These are phyloP conservation scores for Picochlorum sp. DNA, from an alignment of 139 green algal genomes.

Conservation along the genomic window DNA sequence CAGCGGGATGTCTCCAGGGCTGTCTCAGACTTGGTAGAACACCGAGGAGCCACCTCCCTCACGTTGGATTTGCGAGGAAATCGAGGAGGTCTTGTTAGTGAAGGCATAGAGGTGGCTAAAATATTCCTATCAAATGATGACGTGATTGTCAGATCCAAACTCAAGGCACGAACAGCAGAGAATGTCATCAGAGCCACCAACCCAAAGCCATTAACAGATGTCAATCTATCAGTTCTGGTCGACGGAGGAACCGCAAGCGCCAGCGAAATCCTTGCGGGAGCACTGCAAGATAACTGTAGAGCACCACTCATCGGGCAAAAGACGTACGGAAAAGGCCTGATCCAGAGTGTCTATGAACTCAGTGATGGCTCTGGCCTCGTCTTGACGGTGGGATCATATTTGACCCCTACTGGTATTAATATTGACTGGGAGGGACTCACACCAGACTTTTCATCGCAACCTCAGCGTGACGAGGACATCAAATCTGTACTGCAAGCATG, in stretches of 20 bases:
- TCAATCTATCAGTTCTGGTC: conserved; percentile 68
- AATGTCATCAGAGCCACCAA: conserved; percentile 20
- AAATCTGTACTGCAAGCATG: too few relatives aligned
- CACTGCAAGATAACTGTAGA: conserved; percentile 92
- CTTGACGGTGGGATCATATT: conserved; percentile 91
- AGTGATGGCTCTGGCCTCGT: conserved; percentile 78
- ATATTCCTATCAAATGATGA: conserved; percentile 69
- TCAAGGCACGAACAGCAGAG: conserved; percentile 13
- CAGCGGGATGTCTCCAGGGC: conserved; percentile 60
- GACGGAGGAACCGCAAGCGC: conserved; percentile 81
- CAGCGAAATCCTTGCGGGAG: conserved; percentile 80
- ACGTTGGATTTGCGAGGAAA: conserved; percentile 94
- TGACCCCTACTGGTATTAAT: conserved; percentile 68
- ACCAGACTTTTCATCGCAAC: conserved; percentile 48
- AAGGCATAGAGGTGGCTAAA: conserved; percentile 75
- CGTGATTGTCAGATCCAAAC: conserved; percentile 66
- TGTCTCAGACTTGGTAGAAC: conserved; percentile 40
- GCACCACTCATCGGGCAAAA: conserved; percentile 63
- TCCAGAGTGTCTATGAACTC: conserved; percentile 96
- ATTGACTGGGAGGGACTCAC: conserved; percentile 62
- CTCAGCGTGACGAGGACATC: background rate
- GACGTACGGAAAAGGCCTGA: conserved; percentile 95
- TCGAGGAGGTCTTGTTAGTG: conserved; percentile 76
- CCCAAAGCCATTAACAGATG: conserved; percentile 19
- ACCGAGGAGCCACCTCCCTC: conserved; percentile 45